phyloP scores from a whole-genome alignment of 805 yeast species.

The Wickerhamiella musiphila region DNA sequence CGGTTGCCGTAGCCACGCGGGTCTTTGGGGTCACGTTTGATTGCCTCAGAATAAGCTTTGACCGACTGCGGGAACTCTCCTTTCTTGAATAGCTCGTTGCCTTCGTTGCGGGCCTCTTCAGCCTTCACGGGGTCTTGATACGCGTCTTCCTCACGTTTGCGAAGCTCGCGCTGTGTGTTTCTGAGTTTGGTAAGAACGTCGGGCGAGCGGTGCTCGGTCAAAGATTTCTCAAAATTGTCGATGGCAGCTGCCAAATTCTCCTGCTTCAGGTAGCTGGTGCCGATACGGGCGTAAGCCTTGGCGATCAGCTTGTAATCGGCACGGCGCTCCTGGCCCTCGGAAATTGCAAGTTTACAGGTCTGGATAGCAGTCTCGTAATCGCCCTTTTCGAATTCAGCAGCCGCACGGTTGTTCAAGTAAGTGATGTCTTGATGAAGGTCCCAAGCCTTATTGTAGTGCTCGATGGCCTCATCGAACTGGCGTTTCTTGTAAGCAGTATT shows the following conservation, averaged over 20 bases:
- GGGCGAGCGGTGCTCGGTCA: conserved; percentile 95
- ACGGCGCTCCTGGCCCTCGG: conserved; percentile 73
- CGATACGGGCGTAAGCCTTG: conserved; percentile 84
- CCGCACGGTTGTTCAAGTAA: conserved; percentile 87
- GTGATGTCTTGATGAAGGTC: conserved; percentile 68
- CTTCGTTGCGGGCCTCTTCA: conserved; percentile 84
- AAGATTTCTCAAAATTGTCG: conserved; percentile 67
- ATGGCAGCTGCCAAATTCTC: conserved; percentile 59
- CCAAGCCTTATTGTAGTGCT: conserved; percentile 73
- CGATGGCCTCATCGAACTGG: conserved; percentile 87
- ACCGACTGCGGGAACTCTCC: conserved; percentile 97
- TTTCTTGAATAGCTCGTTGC: conserved; percentile 73
- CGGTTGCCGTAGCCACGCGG: conserved; percentile 95
- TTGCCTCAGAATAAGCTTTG: conserved; percentile 85
- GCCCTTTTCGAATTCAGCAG: conserved; percentile 94
- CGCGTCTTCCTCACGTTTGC: conserved; percentile 55
- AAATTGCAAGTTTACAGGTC: conserved; percentile 71
- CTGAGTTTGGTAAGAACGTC: conserved; percentile 80
- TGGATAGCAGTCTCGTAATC: conserved; percentile 71
- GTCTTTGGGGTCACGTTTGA: conserved; percentile 92
- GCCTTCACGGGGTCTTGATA: conserved; percentile 85
- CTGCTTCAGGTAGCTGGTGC: conserved; percentile 61
- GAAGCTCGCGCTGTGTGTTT: conserved; percentile 68
- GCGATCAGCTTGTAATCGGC: conserved; percentile 87
- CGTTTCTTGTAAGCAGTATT: conserved; percentile 72